These are phyloP conservation scores for Phytophthora rubi DNA, from an alignment of 352 stramenopile genomes.

Conservation along the genomic window DNA sequence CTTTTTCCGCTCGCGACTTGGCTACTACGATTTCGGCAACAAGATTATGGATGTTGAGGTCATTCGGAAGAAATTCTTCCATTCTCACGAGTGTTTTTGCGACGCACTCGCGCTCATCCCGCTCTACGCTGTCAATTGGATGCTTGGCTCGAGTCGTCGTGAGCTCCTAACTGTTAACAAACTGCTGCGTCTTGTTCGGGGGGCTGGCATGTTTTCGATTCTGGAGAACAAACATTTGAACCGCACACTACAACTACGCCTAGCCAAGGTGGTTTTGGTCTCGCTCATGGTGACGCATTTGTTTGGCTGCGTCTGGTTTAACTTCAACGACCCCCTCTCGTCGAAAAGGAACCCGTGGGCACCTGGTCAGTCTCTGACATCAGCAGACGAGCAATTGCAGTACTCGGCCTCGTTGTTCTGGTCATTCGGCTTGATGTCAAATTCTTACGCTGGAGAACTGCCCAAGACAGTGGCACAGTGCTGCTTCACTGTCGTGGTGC, in stretches of 20 bases:
- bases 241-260: conserved; percentile 44
- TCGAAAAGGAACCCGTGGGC: conserved; percentile 9
- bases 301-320: conserved; percentile 70
- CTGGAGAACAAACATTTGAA: conserved; percentile 57
- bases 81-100: conserved; percentile 39
- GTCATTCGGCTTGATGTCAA: conserved; percentile 64
- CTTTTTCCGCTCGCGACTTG: conserved; percentile 52
- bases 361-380: conserved; percentile 12
- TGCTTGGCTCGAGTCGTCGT: conserved; percentile 13
- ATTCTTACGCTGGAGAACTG: conserved; percentile 46
- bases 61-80: conserved; percentile 51
- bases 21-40: conserved; percentile 74
- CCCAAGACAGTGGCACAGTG: conserved; percentile 51
- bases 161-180: conserved; percentile 68
- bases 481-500: conserved; percentile 54
- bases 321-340: conserved; percentile 33
- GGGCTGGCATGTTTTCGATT: conserved; percentile 21
- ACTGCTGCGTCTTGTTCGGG: conserved; percentile 45
- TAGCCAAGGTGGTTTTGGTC: conserved; percentile 60
- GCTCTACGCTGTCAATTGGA: conserved; percentile 59
- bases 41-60: conserved; percentile 60
- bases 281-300: conserved; percentile 52
- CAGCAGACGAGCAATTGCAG: conserved; percentile 20
- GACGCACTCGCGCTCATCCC: conserved; percentile 52
- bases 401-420: conserved; percentile 62